A percentile compares a stretch with the other conserved stretches of the same genome.
Conservation (phyloP, 768 basidiomycete species). For the Russula compacta region DNA sequence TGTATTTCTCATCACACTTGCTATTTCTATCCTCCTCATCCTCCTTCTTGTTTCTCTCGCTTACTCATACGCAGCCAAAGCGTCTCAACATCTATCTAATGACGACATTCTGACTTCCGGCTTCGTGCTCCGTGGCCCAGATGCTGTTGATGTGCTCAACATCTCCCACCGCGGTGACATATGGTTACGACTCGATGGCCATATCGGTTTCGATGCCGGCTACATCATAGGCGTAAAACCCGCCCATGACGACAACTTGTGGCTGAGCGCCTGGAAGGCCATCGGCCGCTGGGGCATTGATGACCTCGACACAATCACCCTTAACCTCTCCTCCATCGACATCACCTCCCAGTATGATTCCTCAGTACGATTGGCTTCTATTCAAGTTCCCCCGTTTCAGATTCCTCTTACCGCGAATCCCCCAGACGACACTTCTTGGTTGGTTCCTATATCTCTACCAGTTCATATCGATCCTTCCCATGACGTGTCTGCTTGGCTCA, state of each 20-base stretch:
- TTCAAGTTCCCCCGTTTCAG: slow-evolving; percentile 42
- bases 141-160: slow-evolving; percentile 52
- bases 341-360: slow-evolving; percentile 38
- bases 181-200: slow-evolving; percentile 48
- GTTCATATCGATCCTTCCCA: slow-evolving; percentile 11
- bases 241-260: slow-evolving; percentile 35
- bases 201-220: slow-evolving; percentile 62
- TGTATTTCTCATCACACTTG: slow-evolving; percentile 53
- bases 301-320: slow-evolving; percentile 45
- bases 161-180: slow-evolving; percentile 48
- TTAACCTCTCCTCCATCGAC: slow-evolving; percentile 42
- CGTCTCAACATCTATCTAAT: slow-evolving; percentile 38
- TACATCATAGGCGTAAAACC: slow-evolving; percentile 46
- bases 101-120: slow-evolving; percentile 50
- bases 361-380: slow-evolving; percentile 34
- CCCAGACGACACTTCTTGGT: slow-evolving; percentile 12
- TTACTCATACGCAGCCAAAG: slow-evolving; percentile 56
- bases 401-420: slow-evolving; percentile 31
- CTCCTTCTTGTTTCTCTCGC: slow-evolving; percentile 43
- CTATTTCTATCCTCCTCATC: slow-evolving; percentile 38
- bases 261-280: slow-evolving; percentile 49
- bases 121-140: slow-evolving; percentile 51
- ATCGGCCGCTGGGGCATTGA: slow-evolving; percentile 61
- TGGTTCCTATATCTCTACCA: slow-evolving; percentile 12
- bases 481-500: slow-evolving; percentile 12